Conservation (phyloP, 2,329 filamentous ascomycete genomes). For the Pseudogymnoascus sp. region DNA sequence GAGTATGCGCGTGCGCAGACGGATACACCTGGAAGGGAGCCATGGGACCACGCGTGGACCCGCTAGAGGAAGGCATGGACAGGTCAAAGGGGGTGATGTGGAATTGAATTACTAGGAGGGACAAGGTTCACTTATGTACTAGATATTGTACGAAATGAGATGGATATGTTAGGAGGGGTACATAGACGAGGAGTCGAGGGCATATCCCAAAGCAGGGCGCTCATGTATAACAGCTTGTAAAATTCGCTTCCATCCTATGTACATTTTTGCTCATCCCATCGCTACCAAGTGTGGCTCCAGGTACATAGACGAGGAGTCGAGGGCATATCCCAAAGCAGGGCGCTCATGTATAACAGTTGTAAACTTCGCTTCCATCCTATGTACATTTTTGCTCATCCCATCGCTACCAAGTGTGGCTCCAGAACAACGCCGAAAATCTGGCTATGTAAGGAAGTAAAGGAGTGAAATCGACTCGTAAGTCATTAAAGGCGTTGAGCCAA, state of each 20-base stretch:
- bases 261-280: neutral
- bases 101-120: neutral
- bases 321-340: neutral
- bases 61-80: conserved; percentile 31
- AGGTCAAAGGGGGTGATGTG: neutral
- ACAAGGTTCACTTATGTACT: neutral
- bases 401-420: conserved; percentile 6
- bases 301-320: neutral
- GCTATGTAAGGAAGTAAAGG: conserved; percentile 6
- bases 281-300: neutral
- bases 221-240: conserved; percentile 7
- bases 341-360: conserved; percentile 4
- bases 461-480: conserved; percentile 7
- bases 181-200: neutral
- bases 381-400: neutral
- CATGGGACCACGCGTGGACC: conserved; percentile 96
- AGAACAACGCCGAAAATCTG: conserved; percentile 1
- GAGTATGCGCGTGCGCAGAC: conserved; percentile 84
- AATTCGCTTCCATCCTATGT: conserved; percentile 3
- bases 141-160: conserved; percentile 1
- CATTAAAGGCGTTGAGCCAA: conserved; percentile 8
- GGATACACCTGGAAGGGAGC: conserved; percentile 65
- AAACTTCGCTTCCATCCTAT: conserved; percentile 2
- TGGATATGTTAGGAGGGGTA: neutral
- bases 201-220: neutral